Evolutionary conservation across 148 eudicot species (phyloP).

Genomic region (Chenopodium berlandieri): DNA sequence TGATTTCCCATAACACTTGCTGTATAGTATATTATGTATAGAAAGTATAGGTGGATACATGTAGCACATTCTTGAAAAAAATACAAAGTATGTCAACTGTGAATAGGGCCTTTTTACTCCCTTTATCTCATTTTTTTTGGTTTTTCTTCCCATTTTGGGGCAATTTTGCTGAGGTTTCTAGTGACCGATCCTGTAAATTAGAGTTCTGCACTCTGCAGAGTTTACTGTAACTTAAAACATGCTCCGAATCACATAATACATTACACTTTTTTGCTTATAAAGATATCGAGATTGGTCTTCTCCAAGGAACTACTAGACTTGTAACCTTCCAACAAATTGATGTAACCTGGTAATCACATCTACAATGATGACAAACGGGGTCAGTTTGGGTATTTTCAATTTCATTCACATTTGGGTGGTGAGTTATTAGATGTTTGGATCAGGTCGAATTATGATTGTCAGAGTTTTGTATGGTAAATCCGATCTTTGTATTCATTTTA

Average conservation of each 20-base stretch:
- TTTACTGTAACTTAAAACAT: constrained; percentile 16
- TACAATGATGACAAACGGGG: too few species aligned
- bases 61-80: constrained; percentile 19
- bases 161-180: constrained; percentile 19
- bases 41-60: constrained; percentile 25
- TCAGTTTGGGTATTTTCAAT: too few species aligned
- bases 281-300: background rate
- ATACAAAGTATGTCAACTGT: constrained; percentile 18
- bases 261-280: background rate
- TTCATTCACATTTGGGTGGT: too few species aligned
- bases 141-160: constrained; percentile 13
- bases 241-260: background rate
- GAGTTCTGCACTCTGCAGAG: constrained; percentile 10
- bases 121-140: constrained; percentile 2
- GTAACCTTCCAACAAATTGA: background rate
- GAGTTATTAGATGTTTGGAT: background rate
- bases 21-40: constrained; percentile 35
- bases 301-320: background rate
- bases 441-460: background rate
- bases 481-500: background rate
- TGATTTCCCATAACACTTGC: constrained; percentile 12
- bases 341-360: too few species aligned
- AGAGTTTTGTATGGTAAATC: background rate
- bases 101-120: constrained; percentile 24
- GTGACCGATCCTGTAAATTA: constrained; percentile 24